Base-by-base conservation (phyloP, 805 yeast genomes). In the Metschnikowia orientalis region DNA sequence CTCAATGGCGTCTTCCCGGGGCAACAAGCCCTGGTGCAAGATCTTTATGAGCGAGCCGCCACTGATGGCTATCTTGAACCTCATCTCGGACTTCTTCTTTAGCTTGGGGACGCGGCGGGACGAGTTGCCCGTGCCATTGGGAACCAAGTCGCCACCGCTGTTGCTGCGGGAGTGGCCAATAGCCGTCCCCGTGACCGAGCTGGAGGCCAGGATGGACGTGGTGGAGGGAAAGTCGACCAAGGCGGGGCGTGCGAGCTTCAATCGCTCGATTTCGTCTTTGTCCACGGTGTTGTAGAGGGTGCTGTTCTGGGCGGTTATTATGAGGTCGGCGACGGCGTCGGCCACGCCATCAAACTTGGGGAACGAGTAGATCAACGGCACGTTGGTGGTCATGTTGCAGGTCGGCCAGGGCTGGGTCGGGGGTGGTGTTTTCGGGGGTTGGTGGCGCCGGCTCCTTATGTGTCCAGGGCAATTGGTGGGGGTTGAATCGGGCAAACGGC, bases 291-390 rank as follows among this genome's bases (percentile, higher is more conserved):
- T 56, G 49, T 67, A 73, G 23, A 83, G 61, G 7, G 88, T 75
- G 41, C 72, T 60, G 52, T 89, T 85, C 61, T 92, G 97, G 8
- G 95, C 94, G 18, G 84, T 76, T 21, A 88, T 77, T 30, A 90
- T 81, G 58, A 89, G 95, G 59, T 92, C 96, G 1, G 97, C 97
- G 18, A 90, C 95, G 15, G 97, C 97, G 34, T 84, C 95, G 2
- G 97, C 97, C 19, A 90, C 96, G 11, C 85, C 92, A 18, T 78
- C 69, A 51, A 86, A 81, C 57, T 84, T 95, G 26, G 88, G 92
- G 57, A 92, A 90, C 31, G 96, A 85, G 70, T 86, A 89, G 32
- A 90, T 81, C 41, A 87, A 78, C 12, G 98, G 97, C 15, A 88
- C 95, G 5, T 95, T 84, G 3, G 95, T 85, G 2, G 95, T 86